Evolutionary conservation across 257 asterid genomes (phyloP).

Genomic region (Petrea volubilis): DNA sequence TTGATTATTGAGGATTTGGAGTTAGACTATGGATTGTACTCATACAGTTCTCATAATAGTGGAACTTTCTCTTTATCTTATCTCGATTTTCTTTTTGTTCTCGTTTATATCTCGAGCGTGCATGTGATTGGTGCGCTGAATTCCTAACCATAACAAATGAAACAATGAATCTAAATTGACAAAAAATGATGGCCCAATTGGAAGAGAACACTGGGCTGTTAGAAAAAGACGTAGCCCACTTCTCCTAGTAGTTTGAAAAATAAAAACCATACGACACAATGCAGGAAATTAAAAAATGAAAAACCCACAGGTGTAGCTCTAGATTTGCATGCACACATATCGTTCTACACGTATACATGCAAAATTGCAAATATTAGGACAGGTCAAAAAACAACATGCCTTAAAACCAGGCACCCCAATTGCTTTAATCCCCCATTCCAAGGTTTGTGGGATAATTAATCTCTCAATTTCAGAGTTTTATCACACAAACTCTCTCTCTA

Average conservation of each 20-base stretch:
- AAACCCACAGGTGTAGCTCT: slow-evolving; percentile 24
- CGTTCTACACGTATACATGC: slow-evolving; percentile 28
- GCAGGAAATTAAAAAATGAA: background rate
- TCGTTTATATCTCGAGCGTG: too few relatives aligned
- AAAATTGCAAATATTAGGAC: background rate
- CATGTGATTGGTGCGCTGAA: too few relatives aligned
- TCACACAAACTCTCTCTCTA: background rate
- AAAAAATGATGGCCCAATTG: too few relatives aligned
- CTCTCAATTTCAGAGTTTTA: background rate
- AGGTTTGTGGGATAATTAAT: background rate
- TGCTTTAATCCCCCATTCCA: background rate
- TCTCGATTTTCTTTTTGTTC: too few relatives aligned
- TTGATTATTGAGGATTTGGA: too few relatives aligned
- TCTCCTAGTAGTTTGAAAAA: background rate
- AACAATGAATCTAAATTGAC: too few relatives aligned
- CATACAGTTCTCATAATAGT: too few relatives aligned
- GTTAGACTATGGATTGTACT: too few relatives aligned
- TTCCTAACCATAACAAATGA: too few relatives aligned
- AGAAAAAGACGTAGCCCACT: background rate
- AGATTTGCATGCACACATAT: slow-evolving; percentile 8
- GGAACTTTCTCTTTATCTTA: too few relatives aligned
- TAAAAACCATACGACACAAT: too few relatives aligned
- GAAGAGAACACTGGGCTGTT: background rate
- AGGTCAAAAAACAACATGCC: slow-evolving; percentile 27
- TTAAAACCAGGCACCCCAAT: background rate